Base-by-base conservation (phyloP, 1,139 yeast species). In the Lodderomyces margitis region DNA sequence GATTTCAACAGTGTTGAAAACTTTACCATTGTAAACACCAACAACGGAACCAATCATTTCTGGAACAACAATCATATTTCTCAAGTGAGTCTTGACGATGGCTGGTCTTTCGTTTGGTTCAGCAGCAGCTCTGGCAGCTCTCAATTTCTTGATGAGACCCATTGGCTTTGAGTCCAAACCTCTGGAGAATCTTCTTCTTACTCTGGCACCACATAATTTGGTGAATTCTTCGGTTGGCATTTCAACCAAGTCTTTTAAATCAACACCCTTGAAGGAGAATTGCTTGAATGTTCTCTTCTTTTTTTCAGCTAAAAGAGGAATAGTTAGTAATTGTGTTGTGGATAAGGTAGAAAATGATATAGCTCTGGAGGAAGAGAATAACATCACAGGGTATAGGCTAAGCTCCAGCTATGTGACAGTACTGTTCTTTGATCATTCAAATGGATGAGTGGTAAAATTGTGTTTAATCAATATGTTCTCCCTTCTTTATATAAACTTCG, bases 21-120 rank as follows among this genome's bases (percentile, higher is more conserved):
- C 89, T 83, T 94, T 94, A 81, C 99, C 99, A 83, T 94, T 94
- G 96, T 94, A 92, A 64, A 94, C 87, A 78, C 98, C 98, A 62
- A 94, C 83, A 61, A 91, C 95, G 52, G 97, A 88, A 69, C 98
- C 98, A 67, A 94, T 89, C 98, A 94, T 94, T 83, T 94, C 99
- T 78, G 99, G 99, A 61, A 92, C 95, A 66, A 94, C 75, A 71
- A 94, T 77, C 96, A 91, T 89, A 86, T 91, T 89, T 84, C 99
- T 91, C 75, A 94, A 87, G 79, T 94, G 99, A 61, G 99, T 94
- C 87, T 91, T 94, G 79, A 94, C 98, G 57, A 81, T 78, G 59
- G 95, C 85, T 74, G 99, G 99, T 84, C 91, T 92, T 79, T 92
- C 98, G 70, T 87, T 87, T 68, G 88, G 87, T 64, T 80, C 83